These are phyloP conservation scores for Dichomitus squalens DNA, from an alignment of 1,284 basidiomycete genomes.

Conservation along the genomic window DNA sequence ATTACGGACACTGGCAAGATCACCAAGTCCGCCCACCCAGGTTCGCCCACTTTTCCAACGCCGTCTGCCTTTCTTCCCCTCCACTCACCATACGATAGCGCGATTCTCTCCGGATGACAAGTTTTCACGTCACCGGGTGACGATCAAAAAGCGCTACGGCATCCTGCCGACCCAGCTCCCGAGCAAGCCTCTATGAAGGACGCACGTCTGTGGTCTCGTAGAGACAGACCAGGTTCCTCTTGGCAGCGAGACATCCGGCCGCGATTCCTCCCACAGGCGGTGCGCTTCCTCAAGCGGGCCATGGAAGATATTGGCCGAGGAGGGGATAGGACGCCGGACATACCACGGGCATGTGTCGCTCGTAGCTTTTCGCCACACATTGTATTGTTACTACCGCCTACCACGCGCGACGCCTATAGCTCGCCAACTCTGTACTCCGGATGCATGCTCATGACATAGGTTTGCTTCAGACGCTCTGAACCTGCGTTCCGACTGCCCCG, in stretches of 20 bases:
- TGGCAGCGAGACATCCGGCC: background rate
- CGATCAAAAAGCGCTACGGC: constrained; percentile 89
- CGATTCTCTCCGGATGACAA: constrained; percentile 98
- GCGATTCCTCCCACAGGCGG: background rate
- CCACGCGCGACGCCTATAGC: too few species aligned
- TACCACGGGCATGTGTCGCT: background rate
- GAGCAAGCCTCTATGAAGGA: constrained; percentile 73
- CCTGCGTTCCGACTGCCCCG: background rate
- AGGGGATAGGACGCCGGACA: background rate
- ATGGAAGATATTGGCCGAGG: background rate
- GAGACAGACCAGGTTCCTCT: background rate
- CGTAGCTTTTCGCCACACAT: background rate
- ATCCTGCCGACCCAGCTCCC: constrained; percentile 91
- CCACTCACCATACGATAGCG: constrained; percentile 49
- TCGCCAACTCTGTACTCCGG: too few species aligned
- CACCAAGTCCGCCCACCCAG: constrained; percentile 94
- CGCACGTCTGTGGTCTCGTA: background rate
- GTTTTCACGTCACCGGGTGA: constrained; percentile 94
- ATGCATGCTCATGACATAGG: too few species aligned
- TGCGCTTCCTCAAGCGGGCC: background rate
- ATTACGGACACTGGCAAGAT: constrained; percentile 76
- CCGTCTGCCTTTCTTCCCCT: background rate
- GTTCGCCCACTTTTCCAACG: constrained; percentile 45
- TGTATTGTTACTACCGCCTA: background rate
- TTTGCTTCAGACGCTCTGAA: too few species aligned